Percentiles rank a stretch among this genome's conserved stretches.
phyloP scores from a whole-genome alignment of 768 basidiomycete species.

The Serpula lacrymans region DNA sequence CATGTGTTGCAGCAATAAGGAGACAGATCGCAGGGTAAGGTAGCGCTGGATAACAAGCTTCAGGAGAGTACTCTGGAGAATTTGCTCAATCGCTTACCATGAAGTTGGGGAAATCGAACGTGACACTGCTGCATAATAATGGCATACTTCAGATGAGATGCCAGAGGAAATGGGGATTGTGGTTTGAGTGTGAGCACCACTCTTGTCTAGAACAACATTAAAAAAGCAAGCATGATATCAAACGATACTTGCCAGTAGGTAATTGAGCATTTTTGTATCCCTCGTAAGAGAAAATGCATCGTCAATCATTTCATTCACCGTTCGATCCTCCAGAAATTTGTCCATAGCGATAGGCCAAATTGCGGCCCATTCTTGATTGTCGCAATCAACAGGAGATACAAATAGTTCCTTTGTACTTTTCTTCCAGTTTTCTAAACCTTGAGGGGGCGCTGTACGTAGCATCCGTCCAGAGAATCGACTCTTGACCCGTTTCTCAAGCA shows the following conservation, averaged over 20 bases:
- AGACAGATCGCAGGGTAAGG: constrained; percentile 80
- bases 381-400: constrained; percentile 18
- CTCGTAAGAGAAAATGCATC: constrained; percentile 61
- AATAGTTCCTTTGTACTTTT: constrained; percentile 48
- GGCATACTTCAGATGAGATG: constrained; percentile 39
- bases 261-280: constrained; percentile 55
- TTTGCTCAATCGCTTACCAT: constrained; percentile 50
- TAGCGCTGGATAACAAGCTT: constrained; percentile 44
- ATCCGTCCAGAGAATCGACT: constrained; percentile 95
- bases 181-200: constrained; percentile 45
- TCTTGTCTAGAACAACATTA: constrained; percentile 33
- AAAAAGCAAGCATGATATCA: constrained; percentile 1
- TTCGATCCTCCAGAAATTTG: constrained; percentile 48
- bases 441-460: constrained; percentile 68
- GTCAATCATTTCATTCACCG: constrained; percentile 41
- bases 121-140: constrained; percentile 55
- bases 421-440: constrained; percentile 47
- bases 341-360: constrained; percentile 61
- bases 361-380: constrained; percentile 51
- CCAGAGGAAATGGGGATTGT: constrained; percentile 50
- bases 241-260: constrained; percentile 53
- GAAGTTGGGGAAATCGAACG: constrained; percentile 46
- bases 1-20: constrained; percentile 81
- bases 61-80: constrained; percentile 1
- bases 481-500: constrained; percentile 95